These are phyloP conservation scores for Mycena floridula DNA, from an alignment of 768 basidiomycete species.

Conservation along the genomic window DNA sequence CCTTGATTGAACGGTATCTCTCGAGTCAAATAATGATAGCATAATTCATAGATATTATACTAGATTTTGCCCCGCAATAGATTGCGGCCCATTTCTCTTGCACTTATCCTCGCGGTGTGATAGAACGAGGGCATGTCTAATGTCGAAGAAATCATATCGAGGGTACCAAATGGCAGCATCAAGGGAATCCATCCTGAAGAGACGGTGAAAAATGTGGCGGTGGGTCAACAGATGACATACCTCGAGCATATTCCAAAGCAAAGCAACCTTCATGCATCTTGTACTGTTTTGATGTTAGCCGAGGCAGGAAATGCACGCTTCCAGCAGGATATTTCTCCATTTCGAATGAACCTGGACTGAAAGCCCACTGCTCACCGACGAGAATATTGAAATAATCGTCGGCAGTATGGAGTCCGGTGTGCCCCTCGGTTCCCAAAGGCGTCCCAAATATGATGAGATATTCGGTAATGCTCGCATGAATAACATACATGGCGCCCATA, in stretches of 20 bases:
- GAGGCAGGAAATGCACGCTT: slow-evolving; percentile 73
- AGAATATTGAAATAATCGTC: slow-evolving; percentile 99
- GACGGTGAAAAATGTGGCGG: neutral
- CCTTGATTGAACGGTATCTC: no score
- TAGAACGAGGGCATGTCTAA: slow-evolving; percentile 82
- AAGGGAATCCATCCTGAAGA: slow-evolving; percentile 88
- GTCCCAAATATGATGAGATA: slow-evolving; percentile 96
- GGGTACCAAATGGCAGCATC: slow-evolving; percentile 93
- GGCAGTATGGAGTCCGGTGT: slow-evolving; percentile 88
- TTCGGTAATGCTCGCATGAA: slow-evolving; percentile 95
- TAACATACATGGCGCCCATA: slow-evolving; percentile 97
- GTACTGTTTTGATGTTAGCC: slow-evolving; percentile 91
- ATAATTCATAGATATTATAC: no score
- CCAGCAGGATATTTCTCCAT: slow-evolving; percentile 86
- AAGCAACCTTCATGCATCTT: slow-evolving; percentile 97
- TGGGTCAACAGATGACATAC: slow-evolving; percentile 35
- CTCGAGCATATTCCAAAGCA: slow-evolving; percentile 91
- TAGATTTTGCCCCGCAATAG: slow-evolving; percentile 85
- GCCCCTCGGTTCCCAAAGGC: slow-evolving; percentile 95
- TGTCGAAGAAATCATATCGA: slow-evolving; percentile 82
- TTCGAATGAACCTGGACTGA: slow-evolving; percentile 70
- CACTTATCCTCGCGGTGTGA: slow-evolving; percentile 72
- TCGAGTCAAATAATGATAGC: no score
- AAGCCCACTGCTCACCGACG: slow-evolving; percentile 93
- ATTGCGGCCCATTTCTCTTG: slow-evolving; percentile 77